Evolutionary conservation across 768 basidiomycete genomes (phyloP), one percentile per base, ranked within the genome.

Genomic region (Mycena venus): DNA sequence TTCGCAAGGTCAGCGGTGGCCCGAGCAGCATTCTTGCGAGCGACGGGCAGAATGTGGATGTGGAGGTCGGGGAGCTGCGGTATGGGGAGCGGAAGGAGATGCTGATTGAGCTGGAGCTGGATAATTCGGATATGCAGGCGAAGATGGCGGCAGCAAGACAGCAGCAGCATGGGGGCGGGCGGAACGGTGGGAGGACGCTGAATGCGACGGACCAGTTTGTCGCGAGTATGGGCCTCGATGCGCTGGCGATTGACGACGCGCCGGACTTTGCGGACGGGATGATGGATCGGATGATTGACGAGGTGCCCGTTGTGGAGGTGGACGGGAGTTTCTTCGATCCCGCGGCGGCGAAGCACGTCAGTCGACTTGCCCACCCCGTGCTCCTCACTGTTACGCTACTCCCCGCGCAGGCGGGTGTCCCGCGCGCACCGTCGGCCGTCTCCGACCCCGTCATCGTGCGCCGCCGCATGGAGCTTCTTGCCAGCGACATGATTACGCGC

Each of bases 21-120:
- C 93, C 95, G 0, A 89, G 92, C 21, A 93, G 95, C 11, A 94
- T 99, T 81, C 89, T 99, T 38, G 91, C 95, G 3, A 92, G 92
- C n/a, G 96, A 97, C 76, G 98, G 98, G 6, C 93, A 95, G 80
- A 94, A 99, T 80, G 96, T 98, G 56, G 97, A 99, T 81, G 92
- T 99, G 70, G 97, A 99, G 80, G 89, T 99, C 25, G 95, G 96
- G 47, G 98, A 99, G 85, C 86, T 99, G 78, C 89, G 97, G 68
- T 97, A 95, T 80, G 98, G 98, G n/a, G 97, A 99, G 87, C 90
- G 92, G 80, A 96, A 98, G 84, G 98, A 99, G 89, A 96, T 99
- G 91, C 89, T 99, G 25, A 91, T 99, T 73, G 98, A 99, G 85
- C 89, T 98, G 63, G 98, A 99, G 84, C 89, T 98, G 73, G 95